phyloP scores from a whole-genome alignment of 306 rosid species.

The Acacia melanoxylon region DNA sequence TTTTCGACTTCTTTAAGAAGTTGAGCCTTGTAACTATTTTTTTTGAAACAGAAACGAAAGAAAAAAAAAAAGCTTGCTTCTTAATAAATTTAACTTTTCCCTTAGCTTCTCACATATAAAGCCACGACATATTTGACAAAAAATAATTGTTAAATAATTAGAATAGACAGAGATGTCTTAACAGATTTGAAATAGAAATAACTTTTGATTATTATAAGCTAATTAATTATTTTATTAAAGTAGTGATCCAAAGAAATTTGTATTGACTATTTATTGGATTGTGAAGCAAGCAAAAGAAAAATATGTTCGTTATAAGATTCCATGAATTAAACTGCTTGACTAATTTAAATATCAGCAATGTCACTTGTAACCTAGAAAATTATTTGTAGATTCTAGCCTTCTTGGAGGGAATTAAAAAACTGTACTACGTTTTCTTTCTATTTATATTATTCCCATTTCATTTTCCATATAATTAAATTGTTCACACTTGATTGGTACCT shows the following conservation, averaged over 20 bases:
- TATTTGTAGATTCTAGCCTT: neutral
- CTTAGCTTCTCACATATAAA: neutral
- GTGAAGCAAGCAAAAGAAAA: neutral
- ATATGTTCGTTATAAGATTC: neutral
- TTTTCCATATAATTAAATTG: neutral
- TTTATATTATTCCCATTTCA: neutral
- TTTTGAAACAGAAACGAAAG: neutral
- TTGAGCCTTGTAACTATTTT: neutral
- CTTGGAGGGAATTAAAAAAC: neutral
- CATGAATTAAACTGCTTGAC: neutral
- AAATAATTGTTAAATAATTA: neutral
- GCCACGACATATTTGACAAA: neutral
- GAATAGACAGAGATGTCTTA: neutral
- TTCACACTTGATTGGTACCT: neutral
- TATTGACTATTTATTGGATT: neutral
- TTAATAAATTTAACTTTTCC: neutral
- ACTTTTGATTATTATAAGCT: neutral
- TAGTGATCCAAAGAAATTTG: neutral
- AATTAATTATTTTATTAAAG: neutral
- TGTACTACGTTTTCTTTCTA: neutral
- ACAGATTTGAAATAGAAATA: slow-evolving; percentile 5
- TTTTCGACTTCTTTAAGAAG: neutral
- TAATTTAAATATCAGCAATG: neutral
- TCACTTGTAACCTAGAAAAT: neutral
- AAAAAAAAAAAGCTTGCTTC: neutral